A percentile compares a stretch with the other conserved stretches of the same genome.
Evolutionary conservation across 1,284 basidiomycete genomes (phyloP).

Genomic region (Naganishia albida): DNA sequence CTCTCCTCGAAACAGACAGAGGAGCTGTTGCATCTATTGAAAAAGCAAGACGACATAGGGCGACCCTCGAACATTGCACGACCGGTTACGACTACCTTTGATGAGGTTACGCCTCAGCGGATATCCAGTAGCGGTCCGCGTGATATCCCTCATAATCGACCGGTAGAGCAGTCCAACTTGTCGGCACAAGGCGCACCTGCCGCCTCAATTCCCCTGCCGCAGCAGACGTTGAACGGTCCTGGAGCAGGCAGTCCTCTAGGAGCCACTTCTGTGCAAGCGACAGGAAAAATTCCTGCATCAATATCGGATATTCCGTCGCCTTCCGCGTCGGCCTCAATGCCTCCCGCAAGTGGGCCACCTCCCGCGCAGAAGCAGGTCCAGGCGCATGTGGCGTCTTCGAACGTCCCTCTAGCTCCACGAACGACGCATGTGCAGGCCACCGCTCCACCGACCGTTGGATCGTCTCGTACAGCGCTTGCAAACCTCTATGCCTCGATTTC

Average conservation of each 20-base stretch:
- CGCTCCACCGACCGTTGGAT: background rate
- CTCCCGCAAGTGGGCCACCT: background rate
- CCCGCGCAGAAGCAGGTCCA: background rate
- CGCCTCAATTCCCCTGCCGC: background rate
- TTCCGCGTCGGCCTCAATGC: background rate
- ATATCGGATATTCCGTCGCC: background rate
- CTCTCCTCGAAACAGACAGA: constrained; percentile 43
- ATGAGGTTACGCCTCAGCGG: too few relatives aligned
- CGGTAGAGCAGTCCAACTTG: background rate
- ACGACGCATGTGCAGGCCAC: background rate
- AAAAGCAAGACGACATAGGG: constrained; percentile 37
- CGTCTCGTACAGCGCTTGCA: background rate
- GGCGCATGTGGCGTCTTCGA: background rate
- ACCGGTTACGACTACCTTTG: background rate
- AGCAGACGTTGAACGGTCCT: background rate
- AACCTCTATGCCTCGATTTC: constrained; percentile 8
- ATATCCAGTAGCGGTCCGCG: too few relatives aligned
- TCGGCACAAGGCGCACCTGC: background rate
- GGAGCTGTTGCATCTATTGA: constrained; percentile 42
- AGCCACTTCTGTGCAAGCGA: background rate
- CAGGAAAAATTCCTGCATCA: background rate
- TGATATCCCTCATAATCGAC: background rate
- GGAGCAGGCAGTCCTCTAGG: background rate
- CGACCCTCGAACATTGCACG: background rate
- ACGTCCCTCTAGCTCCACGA: background rate